These are phyloP conservation scores for Leucogyrophana mollusca DNA, from an alignment of 768 basidiomycete genomes.

Conservation along the genomic window DNA sequence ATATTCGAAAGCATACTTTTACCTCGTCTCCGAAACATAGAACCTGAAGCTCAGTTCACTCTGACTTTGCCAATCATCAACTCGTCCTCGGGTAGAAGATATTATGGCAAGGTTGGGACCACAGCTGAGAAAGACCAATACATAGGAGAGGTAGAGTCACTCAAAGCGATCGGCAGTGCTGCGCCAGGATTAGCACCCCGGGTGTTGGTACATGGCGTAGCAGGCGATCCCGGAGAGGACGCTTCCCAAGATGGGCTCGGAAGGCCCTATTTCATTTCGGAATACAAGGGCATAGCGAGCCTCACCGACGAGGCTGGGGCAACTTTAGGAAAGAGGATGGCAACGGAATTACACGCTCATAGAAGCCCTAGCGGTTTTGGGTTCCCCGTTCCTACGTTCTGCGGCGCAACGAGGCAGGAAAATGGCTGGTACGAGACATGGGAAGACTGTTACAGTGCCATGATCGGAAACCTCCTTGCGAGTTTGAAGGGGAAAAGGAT, in stretches of 20 bases:
- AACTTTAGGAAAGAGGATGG: slow-evolving; percentile 58
- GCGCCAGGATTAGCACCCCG: slow-evolving; percentile 66
- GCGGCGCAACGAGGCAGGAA: slow-evolving; percentile 65
- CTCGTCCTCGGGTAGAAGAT: slow-evolving; percentile 57
- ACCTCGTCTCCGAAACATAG: slow-evolving; percentile 44
- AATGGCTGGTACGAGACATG: slow-evolving; percentile 76
- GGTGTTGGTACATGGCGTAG: slow-evolving; percentile 49
- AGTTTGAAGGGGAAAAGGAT: slow-evolving; percentile 41
- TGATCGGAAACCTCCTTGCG: slow-evolving; percentile 58
- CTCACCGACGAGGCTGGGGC: slow-evolving; percentile 47
- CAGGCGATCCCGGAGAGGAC: slow-evolving; percentile 17
- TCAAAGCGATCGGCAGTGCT: slow-evolving; percentile 59
- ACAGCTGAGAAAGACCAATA: slow-evolving; percentile 61
- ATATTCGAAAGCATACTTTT: slow-evolving; percentile 29
- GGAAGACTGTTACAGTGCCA: slow-evolving; percentile 63
- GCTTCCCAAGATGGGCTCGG: slow-evolving; percentile 31
- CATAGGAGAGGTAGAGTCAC: slow-evolving; percentile 65
- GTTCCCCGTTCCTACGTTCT: slow-evolving; percentile 73
- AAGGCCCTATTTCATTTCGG: slow-evolving; percentile 67
- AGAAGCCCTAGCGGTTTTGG: slow-evolving; percentile 61
- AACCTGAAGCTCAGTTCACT: slow-evolving; percentile 49
- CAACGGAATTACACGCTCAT: slow-evolving; percentile 61
- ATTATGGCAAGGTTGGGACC: slow-evolving; percentile 63
- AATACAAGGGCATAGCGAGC: slow-evolving; percentile 61
- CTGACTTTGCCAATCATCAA: slow-evolving; percentile 44